phyloP scores from a whole-genome alignment of 2,329 filamentous ascomycete genomes.

The Paecilomyces dactylethromorphus region DNA sequence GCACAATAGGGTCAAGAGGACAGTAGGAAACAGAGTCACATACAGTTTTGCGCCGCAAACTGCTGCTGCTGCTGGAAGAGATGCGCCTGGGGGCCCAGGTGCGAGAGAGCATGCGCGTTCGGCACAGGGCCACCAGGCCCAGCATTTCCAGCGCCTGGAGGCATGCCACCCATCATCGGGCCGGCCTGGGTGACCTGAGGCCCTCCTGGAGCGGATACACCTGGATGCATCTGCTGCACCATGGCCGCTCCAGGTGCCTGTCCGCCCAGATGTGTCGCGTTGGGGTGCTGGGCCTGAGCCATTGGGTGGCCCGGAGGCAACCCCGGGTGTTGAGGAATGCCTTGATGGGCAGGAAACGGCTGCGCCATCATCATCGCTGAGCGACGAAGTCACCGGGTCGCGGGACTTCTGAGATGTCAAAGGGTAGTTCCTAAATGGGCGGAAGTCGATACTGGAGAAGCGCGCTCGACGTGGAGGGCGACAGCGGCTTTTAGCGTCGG shows the following conservation, averaged over 20 bases:
- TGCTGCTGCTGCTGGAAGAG: constrained; percentile 47
- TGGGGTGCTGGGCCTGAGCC: constrained; percentile 51
- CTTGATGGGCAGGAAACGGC: constrained; percentile 53
- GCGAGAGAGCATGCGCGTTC: constrained; percentile 55
- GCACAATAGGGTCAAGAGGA: constrained; percentile 1
- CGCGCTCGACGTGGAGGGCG: constrained; percentile 7
- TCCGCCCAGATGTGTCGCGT: constrained; percentile 47
- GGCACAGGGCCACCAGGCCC: constrained; percentile 44
- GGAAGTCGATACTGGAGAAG: not conserved
- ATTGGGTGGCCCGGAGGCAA: constrained; percentile 57
- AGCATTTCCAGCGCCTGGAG: constrained; percentile 49
- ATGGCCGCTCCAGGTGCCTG: constrained; percentile 42
- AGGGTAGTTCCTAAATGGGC: constrained; percentile 4
- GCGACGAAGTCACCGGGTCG: constrained; percentile 26
- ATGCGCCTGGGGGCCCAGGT: constrained; percentile 52
- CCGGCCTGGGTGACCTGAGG: constrained; percentile 56
- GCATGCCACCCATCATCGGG: constrained; percentile 60
- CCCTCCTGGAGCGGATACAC: constrained; percentile 52
- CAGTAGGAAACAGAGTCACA: constrained; percentile 13
- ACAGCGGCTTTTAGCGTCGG: constrained; percentile 25
- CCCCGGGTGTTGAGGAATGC: constrained; percentile 52
- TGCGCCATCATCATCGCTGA: constrained; percentile 49
- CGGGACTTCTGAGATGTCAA: constrained; percentile 16
- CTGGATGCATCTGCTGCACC: constrained; percentile 54
- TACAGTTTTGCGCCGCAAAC: constrained; percentile 34